Conservation (phyloP, 2,329 filamentous ascomycete species). For the Paecilomyces formosus region DNA sequence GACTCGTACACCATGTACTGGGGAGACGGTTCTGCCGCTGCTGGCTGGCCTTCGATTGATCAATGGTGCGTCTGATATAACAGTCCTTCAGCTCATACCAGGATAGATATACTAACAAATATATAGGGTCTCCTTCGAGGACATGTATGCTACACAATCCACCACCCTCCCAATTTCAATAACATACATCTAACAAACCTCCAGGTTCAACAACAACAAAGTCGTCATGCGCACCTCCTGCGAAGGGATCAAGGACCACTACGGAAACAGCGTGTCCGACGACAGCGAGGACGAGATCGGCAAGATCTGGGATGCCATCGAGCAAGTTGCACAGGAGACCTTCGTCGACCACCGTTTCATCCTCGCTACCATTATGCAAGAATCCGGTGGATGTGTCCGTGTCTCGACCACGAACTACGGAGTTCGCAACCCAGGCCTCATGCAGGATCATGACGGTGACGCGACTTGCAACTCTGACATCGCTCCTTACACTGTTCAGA, state of each 20-base stretch:
- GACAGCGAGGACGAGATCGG: background rate
- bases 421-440: constrained; percentile 18
- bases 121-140: constrained; percentile 9
- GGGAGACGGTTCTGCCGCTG: constrained; percentile 10
- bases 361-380: constrained; percentile 27
- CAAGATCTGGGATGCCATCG: constrained; percentile 10
- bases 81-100: background rate
- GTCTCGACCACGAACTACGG: constrained; percentile 11
- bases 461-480: constrained; percentile 26
- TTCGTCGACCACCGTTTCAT: constrained; percentile 23
- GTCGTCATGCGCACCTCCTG: constrained; percentile 2
- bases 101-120: background rate
- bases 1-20: constrained; percentile 8
- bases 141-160: constrained; percentile 6
- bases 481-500: constrained; percentile 6
- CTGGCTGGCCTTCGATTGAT: constrained; percentile 11
- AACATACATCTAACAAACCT: background rate
- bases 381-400: constrained; percentile 19
- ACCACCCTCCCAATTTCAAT: background rate
- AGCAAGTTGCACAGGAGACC: constrained; percentile 12
- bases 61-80: constrained; percentile 7
- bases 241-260: background rate
- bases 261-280: constrained; percentile 1
- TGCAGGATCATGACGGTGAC: constrained; percentile 32
- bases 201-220: constrained; percentile 5